These are phyloP conservation scores for Ziziphus jujuba DNA, from an alignment of 306 rosid species.

Conservation along the genomic window DNA sequence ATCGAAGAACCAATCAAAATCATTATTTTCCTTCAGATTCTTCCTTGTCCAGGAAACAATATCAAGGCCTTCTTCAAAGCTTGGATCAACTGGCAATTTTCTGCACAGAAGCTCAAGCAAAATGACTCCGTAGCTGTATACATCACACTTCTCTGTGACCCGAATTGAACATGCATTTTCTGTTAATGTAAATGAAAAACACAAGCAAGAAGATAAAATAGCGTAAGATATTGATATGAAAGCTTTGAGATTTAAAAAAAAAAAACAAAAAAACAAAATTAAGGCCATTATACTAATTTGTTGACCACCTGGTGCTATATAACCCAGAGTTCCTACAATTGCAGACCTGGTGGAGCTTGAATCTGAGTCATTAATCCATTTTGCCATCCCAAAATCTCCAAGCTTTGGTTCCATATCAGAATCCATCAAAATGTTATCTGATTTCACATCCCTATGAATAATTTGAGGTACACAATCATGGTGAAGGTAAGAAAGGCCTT, in stretches of 20 bases:
- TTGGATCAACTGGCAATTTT: conserved; percentile 18
- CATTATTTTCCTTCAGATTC: conserved; percentile 17
- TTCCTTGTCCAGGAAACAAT: conserved; percentile 24
- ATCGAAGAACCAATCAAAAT: conserved; percentile 6
- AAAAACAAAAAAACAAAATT: neutral
- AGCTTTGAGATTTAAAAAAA: neutral
- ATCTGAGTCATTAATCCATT: conserved; percentile 6
- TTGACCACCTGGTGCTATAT: conserved; percentile 26
- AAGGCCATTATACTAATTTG: neutral
- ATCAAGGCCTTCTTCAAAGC: conserved; percentile 19
- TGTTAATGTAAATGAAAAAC: neutral
- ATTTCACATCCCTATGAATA: conserved; percentile 25
- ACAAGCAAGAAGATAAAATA: neutral
- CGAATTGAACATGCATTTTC: conserved; percentile 22
- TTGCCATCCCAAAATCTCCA: conserved; percentile 28
- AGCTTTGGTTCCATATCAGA: conserved; percentile 22
- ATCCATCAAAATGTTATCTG: conserved; percentile 21
- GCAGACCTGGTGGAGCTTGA: conserved; percentile 15
- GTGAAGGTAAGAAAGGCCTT: conserved; percentile 32
- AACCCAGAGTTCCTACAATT: conserved; percentile 27
- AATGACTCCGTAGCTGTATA: conserved; percentile 21
- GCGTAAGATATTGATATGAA: neutral
- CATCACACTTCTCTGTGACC: conserved; percentile 29
- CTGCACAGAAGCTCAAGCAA: conserved; percentile 22
- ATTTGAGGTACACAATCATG: conserved; percentile 26